These are phyloP conservation scores for Ustilago esculenta DNA, from an alignment of 1,284 basidiomycete genomes.

Conservation along the genomic window DNA sequence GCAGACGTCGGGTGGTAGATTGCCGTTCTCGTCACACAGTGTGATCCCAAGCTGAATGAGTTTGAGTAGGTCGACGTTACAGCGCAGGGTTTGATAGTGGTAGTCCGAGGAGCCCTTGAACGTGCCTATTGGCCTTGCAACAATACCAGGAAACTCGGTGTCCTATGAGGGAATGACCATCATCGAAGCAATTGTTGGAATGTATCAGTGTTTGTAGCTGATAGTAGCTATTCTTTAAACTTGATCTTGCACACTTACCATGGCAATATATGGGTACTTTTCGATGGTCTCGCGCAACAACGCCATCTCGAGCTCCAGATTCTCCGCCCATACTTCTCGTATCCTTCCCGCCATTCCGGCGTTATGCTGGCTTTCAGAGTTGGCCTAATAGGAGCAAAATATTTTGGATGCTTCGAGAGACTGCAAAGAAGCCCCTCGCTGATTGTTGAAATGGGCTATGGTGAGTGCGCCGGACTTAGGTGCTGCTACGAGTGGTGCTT, in stretches of 20 bases:
- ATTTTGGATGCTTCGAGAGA: neutral
- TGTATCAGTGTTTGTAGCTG: neutral
- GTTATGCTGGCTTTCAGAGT: neutral
- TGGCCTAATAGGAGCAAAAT: neutral
- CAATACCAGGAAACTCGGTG: constrained; percentile 98
- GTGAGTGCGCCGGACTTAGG: too few relatives aligned
- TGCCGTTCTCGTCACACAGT: constrained; percentile 90
- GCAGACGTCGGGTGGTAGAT: constrained; percentile 80
- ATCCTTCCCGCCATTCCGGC: constrained; percentile 61
- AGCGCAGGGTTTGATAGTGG: constrained; percentile 97
- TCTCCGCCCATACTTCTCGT: constrained; percentile 88
- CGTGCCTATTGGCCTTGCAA: constrained; percentile 92
- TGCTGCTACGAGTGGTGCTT: neutral
- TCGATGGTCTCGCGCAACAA: constrained; percentile 86
- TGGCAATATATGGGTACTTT: constrained; percentile 90
- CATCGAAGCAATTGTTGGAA: neutral
- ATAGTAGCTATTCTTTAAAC: neutral
- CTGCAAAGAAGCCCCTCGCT: too few relatives aligned
- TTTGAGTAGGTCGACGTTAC: constrained; percentile 94
- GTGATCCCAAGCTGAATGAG: constrained; percentile 98
- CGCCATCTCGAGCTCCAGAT: constrained; percentile 90
- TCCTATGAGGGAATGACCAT: constrained; percentile 69
- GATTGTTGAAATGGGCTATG: too few relatives aligned
- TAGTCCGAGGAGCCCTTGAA: constrained; percentile 98
- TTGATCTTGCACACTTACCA: constrained; percentile 69